Conservation (phyloP, 495 filamentous ascomycete genomes). For the Tuber umbilicatum region DNA sequence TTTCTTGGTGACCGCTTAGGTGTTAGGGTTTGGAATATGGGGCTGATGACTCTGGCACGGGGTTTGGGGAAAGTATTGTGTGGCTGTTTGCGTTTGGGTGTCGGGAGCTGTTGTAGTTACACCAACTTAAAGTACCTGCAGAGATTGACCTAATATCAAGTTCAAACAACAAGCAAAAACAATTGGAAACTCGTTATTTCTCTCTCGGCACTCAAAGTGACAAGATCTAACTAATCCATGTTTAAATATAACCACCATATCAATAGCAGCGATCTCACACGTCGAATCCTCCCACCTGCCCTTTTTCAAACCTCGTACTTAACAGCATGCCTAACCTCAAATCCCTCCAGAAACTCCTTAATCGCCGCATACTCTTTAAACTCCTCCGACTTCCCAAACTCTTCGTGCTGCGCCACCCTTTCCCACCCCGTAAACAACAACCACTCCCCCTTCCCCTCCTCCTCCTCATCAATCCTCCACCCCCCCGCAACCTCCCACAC, state of each 20-base stretch:
- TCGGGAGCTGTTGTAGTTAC: not conserved
- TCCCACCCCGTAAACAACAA: conserved; percentile 19
- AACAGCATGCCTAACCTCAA: conserved; percentile 19
- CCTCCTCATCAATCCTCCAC: conserved; percentile 22
- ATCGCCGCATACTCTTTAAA: conserved; percentile 26
- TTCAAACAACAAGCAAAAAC: not conserved
- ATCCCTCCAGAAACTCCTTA: conserved; percentile 19
- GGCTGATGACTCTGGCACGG: not conserved
- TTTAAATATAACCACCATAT: not conserved
- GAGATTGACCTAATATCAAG: not conserved
- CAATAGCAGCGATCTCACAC: too few species aligned
- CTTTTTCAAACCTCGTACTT: not conserved
- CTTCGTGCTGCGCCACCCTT: conserved; percentile 15
- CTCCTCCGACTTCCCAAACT: conserved; percentile 11
- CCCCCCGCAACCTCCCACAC: conserved; percentile 9
- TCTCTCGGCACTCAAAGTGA: not conserved
- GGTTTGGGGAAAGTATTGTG: too few species aligned
- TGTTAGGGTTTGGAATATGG: not conserved
- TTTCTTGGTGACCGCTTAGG: too few species aligned
- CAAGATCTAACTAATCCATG: not conserved
- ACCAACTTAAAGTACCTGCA: not conserved
- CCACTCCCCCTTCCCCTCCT: conserved; percentile 19
- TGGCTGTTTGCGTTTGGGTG: too few species aligned
- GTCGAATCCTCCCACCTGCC: not conserved
- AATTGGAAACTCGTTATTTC: not conserved